phyloP scores from a whole-genome alignment of 805 yeast species.

The Sugiyamaella mastotermitis region DNA sequence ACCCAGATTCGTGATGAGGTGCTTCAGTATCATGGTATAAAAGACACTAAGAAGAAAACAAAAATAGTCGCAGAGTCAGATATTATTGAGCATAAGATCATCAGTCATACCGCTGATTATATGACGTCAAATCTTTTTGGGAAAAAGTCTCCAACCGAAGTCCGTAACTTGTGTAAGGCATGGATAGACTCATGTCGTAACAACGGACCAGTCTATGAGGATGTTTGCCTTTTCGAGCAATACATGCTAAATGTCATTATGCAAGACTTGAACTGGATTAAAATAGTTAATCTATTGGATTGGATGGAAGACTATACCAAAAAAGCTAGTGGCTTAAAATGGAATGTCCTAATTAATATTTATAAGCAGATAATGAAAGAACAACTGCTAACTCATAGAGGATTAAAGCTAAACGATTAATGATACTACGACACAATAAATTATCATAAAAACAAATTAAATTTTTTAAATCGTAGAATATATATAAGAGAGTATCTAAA shows the following conservation, averaged over 20 bases:
- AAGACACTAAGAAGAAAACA: neutral
- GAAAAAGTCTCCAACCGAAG: conserved; percentile 16
- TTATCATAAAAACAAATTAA: too few relatives aligned
- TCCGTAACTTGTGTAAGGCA: conserved; percentile 27
- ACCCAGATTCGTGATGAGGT: conserved; percentile 59
- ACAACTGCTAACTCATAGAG: neutral
- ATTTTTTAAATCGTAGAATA: too few relatives aligned
- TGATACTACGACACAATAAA: too few relatives aligned
- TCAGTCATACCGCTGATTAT: too few relatives aligned
- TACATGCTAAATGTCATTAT: conserved; percentile 25
- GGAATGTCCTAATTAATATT: conserved; percentile 6
- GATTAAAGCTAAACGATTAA: too few relatives aligned
- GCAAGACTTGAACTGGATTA: conserved; percentile 6
- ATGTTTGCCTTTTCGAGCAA: conserved; percentile 32
- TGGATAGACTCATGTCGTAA: conserved; percentile 34
- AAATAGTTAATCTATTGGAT: conserved; percentile 2
- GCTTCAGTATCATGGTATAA: neutral
- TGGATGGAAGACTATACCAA: conserved; percentile 8
- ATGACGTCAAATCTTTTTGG: neutral
- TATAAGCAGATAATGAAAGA: conserved; percentile 1
- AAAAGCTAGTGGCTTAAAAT: neutral
- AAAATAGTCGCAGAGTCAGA: neutral
- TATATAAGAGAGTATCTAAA: too few relatives aligned
- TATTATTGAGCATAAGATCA: too few relatives aligned
- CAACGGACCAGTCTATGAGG: conserved; percentile 34